Evolutionary conservation across 1,284 basidiomycete genomes (phyloP).

Genomic region (Apiotrichum porosum): DNA sequence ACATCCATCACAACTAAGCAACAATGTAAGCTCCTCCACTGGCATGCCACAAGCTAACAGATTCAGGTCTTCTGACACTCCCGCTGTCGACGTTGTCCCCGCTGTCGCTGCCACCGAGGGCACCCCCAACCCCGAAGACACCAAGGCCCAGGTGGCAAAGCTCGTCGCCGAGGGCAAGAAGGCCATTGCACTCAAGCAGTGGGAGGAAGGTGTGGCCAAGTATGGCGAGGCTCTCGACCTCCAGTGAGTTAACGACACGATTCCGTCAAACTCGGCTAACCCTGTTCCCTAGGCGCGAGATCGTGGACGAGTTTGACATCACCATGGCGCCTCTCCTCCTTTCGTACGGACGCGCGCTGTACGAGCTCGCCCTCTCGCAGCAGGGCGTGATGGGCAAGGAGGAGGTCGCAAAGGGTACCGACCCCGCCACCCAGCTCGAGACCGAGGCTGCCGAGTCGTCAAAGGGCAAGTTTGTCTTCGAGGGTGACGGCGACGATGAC

Average conservation of each 20-base stretch:
- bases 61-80: too few relatives aligned
- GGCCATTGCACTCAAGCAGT: conserved; percentile 79
- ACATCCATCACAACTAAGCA: background rate
- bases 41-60: too few relatives aligned
- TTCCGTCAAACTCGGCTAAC: background rate
- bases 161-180: conserved; percentile 48
- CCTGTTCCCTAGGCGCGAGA: conserved; percentile 56
- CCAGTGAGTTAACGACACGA: conserved; percentile 54
- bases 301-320: conserved; percentile 67
- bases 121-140: background rate
- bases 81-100: too few relatives aligned
- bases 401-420: conserved; percentile 53
- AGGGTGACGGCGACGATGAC: conserved; percentile 28
- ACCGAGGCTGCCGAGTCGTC: conserved; percentile 6
- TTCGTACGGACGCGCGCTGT: conserved; percentile 74
- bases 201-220: conserved; percentile 75
- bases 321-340: conserved; percentile 78
- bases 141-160: conserved; percentile 24
- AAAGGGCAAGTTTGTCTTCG: conserved; percentile 29
- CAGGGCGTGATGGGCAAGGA: conserved; percentile 79
- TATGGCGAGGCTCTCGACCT: conserved; percentile 79
- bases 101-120: background rate
- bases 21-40: too few relatives aligned
- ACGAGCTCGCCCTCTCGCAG: conserved; percentile 80
- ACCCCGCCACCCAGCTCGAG: conserved; percentile 36